A percentile compares a stretch with the other conserved stretches of the same genome.
These are phyloP conservation scores for Eremochloa ophiuroides DNA, from an alignment of 176 grass and related monocot species.

Conservation along the genomic window DNA sequence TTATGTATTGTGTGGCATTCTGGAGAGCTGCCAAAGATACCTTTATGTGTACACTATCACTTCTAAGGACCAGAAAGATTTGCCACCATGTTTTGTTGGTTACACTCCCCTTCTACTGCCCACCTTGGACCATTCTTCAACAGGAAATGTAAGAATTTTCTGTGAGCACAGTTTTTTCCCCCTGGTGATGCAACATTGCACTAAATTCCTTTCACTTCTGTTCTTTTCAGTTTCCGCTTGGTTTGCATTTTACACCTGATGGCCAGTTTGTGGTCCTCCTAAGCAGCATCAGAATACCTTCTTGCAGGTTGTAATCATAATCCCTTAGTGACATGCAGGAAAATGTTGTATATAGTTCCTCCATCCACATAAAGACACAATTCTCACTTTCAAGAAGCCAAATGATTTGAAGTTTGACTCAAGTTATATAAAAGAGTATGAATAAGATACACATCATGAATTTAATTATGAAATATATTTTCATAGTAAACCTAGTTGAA, in stretches of 20 bases:
- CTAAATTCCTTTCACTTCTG: slow-evolving; percentile 9
- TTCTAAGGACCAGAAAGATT: slow-evolving; percentile 33
- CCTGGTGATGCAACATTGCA: slow-evolving; percentile 4
- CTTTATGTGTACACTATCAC: slow-evolving; percentile 62
- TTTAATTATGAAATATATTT: neutral
- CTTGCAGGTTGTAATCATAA: slow-evolving; percentile 73
- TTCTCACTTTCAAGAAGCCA: neutral
- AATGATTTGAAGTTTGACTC: neutral
- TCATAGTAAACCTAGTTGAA: neutral
- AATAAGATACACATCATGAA: neutral
- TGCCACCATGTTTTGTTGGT: slow-evolving; percentile 63
- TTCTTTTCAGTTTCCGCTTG: slow-evolving; percentile 51
- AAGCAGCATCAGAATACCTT: slow-evolving; percentile 55
- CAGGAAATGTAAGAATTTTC: slow-evolving; percentile 58
- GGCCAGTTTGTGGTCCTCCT: slow-evolving; percentile 58
- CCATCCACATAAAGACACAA: neutral
- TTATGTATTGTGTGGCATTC: slow-evolving; percentile 66
- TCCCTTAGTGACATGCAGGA: slow-evolving; percentile 8
- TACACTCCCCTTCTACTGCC: slow-evolving; percentile 61
- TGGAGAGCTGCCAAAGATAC: slow-evolving; percentile 49
- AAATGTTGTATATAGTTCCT: slow-evolving; percentile 19
- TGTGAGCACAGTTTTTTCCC: neutral
- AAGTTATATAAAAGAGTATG: neutral
- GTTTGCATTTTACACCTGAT: slow-evolving; percentile 76
- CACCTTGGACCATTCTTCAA: slow-evolving; percentile 37